Evolutionary conservation across 371 early-diverging fungal species (phyloP).

Genomic region (Haplosporangium sp.): DNA sequence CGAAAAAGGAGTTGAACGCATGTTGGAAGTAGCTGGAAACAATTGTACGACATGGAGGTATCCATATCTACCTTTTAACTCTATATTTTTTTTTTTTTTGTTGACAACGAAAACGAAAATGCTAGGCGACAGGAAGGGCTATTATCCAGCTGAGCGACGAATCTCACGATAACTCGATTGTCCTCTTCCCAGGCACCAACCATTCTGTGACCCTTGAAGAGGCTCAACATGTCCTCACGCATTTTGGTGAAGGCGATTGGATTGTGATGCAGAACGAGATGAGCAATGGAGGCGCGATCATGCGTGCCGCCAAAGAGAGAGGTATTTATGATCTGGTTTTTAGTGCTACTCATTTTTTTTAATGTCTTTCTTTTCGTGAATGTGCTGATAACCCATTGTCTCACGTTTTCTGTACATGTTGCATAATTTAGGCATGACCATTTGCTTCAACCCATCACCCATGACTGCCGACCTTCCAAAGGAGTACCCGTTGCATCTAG

Average conservation of each 20-base stretch:
- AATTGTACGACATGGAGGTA: too few relatives aligned
- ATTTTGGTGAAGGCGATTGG: conserved; percentile 70
- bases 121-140: conserved; percentile 83
- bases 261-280: conserved; percentile 91
- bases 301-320: conserved; percentile 65
- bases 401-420: too few relatives aligned
- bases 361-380: conserved; percentile 9
- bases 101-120: neutral
- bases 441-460: conserved; percentile 92
- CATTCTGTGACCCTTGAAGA: conserved; percentile 63
- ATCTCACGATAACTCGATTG: conserved; percentile 87
- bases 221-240: conserved; percentile 36
- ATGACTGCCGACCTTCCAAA: conserved; percentile 67
- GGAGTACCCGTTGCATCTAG: conserved; percentile 69
- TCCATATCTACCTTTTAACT: neutral
- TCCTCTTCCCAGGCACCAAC: conserved; percentile 89
- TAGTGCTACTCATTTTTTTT: too few relatives aligned
- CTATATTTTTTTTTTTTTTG: neutral
- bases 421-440: conserved; percentile 63
- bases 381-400: too few relatives aligned
- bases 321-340: too few relatives aligned
- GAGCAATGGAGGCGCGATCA: conserved; percentile 74
- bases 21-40: neutral
- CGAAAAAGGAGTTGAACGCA: too few relatives aligned
- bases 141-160: conserved; percentile 83